phyloP scores from a whole-genome alignment of 2,329 filamentous ascomycete species.

The Lachnum nothofagi region DNA sequence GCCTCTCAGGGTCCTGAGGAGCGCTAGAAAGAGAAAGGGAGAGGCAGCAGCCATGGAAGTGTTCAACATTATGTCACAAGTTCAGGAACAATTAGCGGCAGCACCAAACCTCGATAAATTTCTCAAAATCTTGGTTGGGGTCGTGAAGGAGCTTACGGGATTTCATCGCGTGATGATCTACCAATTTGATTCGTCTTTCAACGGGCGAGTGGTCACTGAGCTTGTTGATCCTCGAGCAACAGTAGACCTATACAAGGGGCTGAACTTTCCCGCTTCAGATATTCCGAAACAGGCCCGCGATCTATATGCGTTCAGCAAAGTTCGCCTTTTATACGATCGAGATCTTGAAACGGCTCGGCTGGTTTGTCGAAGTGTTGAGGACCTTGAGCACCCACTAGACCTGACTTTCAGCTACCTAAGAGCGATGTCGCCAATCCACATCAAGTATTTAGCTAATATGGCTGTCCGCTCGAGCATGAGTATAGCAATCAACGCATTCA shows the following conservation, averaged over 20 bases:
- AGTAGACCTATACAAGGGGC: slow-evolving; percentile 77
- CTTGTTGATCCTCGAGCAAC: slow-evolving; percentile 75
- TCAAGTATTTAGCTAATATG: slow-evolving; percentile 87
- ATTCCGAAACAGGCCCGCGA: slow-evolving; percentile 82
- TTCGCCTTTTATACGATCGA: slow-evolving; percentile 79
- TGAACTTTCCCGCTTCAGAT: slow-evolving; percentile 84
- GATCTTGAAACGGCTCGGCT: slow-evolving; percentile 74
- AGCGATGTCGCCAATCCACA: slow-evolving; percentile 84
- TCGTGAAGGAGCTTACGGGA: slow-evolving; percentile 83
- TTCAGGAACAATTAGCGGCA: slow-evolving; percentile 77
- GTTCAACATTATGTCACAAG: slow-evolving; percentile 86
- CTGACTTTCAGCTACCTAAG: slow-evolving; percentile 68
- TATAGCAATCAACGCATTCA: slow-evolving; percentile 82
- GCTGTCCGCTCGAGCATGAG: slow-evolving; percentile 91
- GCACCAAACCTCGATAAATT: slow-evolving; percentile 67
- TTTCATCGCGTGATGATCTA: slow-evolving; percentile 94
- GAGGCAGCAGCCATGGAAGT: slow-evolving; percentile 84
- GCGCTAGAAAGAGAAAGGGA: slow-evolving; percentile 67
- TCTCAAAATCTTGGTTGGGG: slow-evolving; percentile 74
- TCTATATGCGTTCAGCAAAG: slow-evolving; percentile 86
- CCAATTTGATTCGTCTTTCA: slow-evolving; percentile 78
- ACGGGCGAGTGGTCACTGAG: slow-evolving; percentile 82
- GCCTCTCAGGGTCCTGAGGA: slow-evolving; percentile 70
- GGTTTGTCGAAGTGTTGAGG: slow-evolving; percentile 70
- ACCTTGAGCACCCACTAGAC: slow-evolving; percentile 70